Base-by-base conservation (phyloP, 306 rosid genomes). In the Dalbergia cochinchinensis region DNA sequence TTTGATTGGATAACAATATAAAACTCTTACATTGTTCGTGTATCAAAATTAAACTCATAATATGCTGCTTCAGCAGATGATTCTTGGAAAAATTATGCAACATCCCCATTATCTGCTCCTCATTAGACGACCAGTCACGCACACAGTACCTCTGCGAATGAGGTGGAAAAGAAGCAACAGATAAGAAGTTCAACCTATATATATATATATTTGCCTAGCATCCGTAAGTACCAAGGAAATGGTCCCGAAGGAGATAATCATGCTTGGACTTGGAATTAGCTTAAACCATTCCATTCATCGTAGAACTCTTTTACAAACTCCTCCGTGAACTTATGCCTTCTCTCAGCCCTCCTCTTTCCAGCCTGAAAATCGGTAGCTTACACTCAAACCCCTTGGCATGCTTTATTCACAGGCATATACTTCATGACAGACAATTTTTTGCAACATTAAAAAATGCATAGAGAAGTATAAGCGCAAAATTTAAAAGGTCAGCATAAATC, bases 321-420 rank as follows among this genome's bases (percentile, higher is more conserved):
- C 84, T 88, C 95, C 98, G 88, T 92, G 83, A 92, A 87, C 85
- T 90, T 90, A 83, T 92, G 97, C 85, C 98, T 89, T 83, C 57
- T 87, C 90, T 94, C 95, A 20, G 97, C 97, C 89, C 90, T 94
- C 83, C 86, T 91, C 86, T 83, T 77, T 61, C 97, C 97, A 69
- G 97, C 94, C 97, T 94, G 93, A 86, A 83, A 84, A 16, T 71
- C 66, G 54, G 55, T 53, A 67, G 63, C 35, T 73, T 58, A 76
- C 11, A 65, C 65, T 70, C 35, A 74, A 60, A 60, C 55, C 59
- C 71, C 50, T 11, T 12, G 19, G 35, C 77, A 58, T 4, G 47
- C 41, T 72, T 78, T 4, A 44, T 42, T 37, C 18, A 48, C 6
- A 61, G 1, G 59, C 64, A 60, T 60, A 64, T 19, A 50, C 50